These are phyloP conservation scores for Lichtheimia hyalospora DNA, from an alignment of 371 early-diverging fungal genomes.

Conservation along the genomic window DNA sequence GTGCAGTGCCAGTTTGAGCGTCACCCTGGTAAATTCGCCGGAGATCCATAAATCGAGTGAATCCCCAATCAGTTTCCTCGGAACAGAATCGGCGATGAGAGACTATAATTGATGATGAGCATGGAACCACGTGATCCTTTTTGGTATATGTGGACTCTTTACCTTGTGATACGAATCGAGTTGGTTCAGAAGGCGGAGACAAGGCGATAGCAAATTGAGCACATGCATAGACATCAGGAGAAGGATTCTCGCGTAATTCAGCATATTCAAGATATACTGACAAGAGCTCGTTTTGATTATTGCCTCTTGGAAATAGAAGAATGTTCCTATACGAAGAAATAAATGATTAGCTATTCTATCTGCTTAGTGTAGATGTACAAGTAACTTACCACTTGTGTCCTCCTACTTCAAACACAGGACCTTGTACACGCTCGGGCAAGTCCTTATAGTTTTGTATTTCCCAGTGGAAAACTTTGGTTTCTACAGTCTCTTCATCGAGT, in stretches of 20 bases:
- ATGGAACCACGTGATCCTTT: neutral
- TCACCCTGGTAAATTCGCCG: conserved; percentile 23
- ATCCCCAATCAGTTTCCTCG: conserved; percentile 90
- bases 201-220: conserved; percentile 77
- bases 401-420: conserved; percentile 56
- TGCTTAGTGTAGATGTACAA: too few relatives aligned
- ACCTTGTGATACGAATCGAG: conserved; percentile 53
- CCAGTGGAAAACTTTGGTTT: conserved; percentile 48
- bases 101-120: conserved; percentile 24
- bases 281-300: conserved; percentile 65
- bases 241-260: conserved; percentile 50
- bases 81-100: conserved; percentile 80
- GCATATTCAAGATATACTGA: conserved; percentile 87
- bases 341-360: neutral
- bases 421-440: conserved; percentile 49
- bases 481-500: conserved; percentile 41
- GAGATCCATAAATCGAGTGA: conserved; percentile 66
- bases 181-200: conserved; percentile 68
- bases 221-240: conserved; percentile 51
- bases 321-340: conserved; percentile 64
- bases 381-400: conserved; percentile 53
- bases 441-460: conserved; percentile 43
- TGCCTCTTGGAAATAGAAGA: conserved; percentile 90
- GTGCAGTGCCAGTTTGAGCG: conserved; percentile 10
- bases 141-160: conserved; percentile 15